Evolutionary conservation across 2,329 filamentous ascomycete species (phyloP).

Genomic region (Fragosphaeria purpurea): DNA sequence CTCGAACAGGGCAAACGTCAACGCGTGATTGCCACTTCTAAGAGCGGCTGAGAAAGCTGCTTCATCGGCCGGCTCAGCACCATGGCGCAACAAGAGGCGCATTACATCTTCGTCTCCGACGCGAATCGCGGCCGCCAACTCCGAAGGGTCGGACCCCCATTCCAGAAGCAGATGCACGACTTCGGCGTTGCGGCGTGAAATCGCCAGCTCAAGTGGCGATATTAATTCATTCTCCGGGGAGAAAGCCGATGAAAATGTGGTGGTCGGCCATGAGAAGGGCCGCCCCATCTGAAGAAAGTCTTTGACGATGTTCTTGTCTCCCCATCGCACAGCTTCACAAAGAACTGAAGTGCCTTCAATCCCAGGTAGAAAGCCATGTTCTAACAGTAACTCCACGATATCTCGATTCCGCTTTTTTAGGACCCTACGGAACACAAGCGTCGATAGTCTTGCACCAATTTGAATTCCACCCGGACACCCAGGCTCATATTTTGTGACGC

Average conservation of each 20-base stretch:
- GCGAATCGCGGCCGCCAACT: not conserved
- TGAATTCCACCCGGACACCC: too few species aligned
- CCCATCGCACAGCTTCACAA: constrained; percentile 1
- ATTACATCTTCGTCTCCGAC: not conserved
- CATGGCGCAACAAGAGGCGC: constrained; percentile 1
- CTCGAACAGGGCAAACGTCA: not conserved
- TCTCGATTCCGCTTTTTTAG: too few species aligned
- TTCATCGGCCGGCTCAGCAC: not conserved
- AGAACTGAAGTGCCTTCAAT: not conserved
- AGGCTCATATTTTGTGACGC: not conserved
- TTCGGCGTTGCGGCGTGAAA: not conserved
- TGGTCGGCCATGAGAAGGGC: too few species aligned
- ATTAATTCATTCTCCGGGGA: too few species aligned
- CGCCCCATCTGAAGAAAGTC: not conserved
- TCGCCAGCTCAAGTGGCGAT: not conserved
- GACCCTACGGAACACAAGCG: too few species aligned
- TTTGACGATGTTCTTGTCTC: not conserved
- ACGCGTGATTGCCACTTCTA: not conserved
- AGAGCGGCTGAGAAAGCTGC: not conserved
- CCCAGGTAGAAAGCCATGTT: too few species aligned
- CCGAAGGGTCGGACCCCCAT: not conserved
- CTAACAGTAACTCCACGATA: too few species aligned
- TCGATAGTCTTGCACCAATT: too few species aligned
- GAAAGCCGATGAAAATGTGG: too few species aligned
- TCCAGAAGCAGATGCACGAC: not conserved